A percentile compares a stretch with the other conserved stretches of the same genome.
phyloP scores from a whole-genome alignment of 371 early-diverging fungal species.

The Batrachochytrium dendrobatidis region DNA sequence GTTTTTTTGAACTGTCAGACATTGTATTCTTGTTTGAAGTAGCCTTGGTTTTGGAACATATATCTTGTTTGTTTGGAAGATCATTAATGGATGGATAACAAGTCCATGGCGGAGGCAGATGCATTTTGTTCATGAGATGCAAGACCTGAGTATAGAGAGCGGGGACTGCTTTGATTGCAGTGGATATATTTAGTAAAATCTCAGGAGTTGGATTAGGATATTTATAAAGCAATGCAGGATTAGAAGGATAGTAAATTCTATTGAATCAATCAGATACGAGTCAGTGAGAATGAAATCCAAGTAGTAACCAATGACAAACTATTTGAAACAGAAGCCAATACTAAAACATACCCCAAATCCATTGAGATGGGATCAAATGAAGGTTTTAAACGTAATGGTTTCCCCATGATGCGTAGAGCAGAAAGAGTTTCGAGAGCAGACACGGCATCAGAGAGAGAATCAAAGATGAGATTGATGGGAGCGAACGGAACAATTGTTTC shows the following conservation, averaged over 20 bases:
- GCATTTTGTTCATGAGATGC: constrained; percentile 67
- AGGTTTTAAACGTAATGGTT: not conserved
- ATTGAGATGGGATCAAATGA: not conserved
- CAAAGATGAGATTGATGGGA: not conserved
- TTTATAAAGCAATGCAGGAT: constrained; percentile 5
- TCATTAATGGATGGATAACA: not conserved
- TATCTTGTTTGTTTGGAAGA: not conserved
- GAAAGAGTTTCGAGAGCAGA: not conserved
- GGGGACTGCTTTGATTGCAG: constrained; percentile 35
- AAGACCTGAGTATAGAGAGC: constrained; percentile 56
- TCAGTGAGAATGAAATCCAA: too few relatives aligned
- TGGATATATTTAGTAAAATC: constrained; percentile 7
- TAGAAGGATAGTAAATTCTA: constrained; percentile 3
- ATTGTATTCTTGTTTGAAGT: too few relatives aligned
- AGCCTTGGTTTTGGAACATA: too few relatives aligned
- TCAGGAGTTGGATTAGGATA: constrained; percentile 10
- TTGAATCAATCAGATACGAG: too few relatives aligned
- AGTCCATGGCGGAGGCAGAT: constrained; percentile 53
- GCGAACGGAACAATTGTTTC: not conserved
- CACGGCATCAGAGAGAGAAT: not conserved
- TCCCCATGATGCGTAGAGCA: not conserved
- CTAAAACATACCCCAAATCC: not conserved
- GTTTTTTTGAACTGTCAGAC: too few relatives aligned
- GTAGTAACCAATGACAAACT: too few relatives aligned
- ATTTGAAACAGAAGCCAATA: not conserved